Evolutionary conservation across 2,329 filamentous ascomycete genomes (phyloP).

Genomic region (Arthroderma sp.): DNA sequence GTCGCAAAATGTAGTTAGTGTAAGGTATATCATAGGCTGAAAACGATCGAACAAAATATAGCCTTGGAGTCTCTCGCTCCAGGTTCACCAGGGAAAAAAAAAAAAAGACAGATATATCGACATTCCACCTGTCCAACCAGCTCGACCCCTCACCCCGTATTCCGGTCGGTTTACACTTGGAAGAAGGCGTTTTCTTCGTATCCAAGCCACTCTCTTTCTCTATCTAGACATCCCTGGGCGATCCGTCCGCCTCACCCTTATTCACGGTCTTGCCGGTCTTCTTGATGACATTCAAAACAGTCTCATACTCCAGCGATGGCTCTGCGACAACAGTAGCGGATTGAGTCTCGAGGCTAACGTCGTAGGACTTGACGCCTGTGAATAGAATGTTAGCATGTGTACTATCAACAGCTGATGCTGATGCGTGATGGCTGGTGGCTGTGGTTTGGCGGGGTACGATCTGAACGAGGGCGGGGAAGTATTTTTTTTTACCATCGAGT

Average conservation of each 20-base stretch:
- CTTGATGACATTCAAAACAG: conserved; percentile 73
- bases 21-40: no score
- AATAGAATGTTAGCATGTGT: background rate
- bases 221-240: conserved; percentile 23
- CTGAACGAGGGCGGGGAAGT: background rate
- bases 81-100: no score
- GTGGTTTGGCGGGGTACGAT: background rate
- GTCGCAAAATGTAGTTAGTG: no score
- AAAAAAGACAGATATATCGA: no score
- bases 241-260: conserved; percentile 38
- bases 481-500: conserved; percentile 57
- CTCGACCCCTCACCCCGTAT: no score
- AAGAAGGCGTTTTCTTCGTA: background rate
- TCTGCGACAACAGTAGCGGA: conserved; percentile 65
- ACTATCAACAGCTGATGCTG: no score
- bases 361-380: conserved; percentile 71
- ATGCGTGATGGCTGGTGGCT: background rate
- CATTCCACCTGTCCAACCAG: no score
- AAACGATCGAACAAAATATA: no score
- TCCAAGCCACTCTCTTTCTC: background rate
- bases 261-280: conserved; percentile 94
- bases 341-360: conserved; percentile 77
- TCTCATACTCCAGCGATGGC: conserved; percentile 58
- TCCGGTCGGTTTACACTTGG: background rate
- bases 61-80: no score